A percentile compares a stretch with the other conserved stretches of the same genome.
These are phyloP conservation scores for Pneumocystis jirovecii DNA, from an alignment of 1,139 yeast species.

Conservation along the genomic window DNA sequence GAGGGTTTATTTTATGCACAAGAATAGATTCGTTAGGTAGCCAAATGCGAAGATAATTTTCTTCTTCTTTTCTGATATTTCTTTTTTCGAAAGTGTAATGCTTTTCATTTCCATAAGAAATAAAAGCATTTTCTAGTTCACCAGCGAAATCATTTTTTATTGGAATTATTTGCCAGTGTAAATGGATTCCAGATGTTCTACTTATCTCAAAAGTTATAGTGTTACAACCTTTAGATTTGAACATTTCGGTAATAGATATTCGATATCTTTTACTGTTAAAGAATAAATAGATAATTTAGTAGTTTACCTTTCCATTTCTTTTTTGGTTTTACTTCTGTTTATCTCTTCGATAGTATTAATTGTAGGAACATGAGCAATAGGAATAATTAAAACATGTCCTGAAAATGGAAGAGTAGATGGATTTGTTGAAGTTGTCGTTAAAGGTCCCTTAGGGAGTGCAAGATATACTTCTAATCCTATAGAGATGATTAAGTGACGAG, in stretches of 20 bases:
- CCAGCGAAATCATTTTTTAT: constrained; percentile 16
- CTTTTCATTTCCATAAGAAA: constrained; percentile 16
- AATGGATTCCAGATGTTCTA: constrained; percentile 23
- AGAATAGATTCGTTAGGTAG: constrained; percentile 11
- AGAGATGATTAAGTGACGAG: constrained; percentile 65
- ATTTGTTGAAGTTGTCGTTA: constrained; percentile 33
- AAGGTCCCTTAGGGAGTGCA: constrained; percentile 79
- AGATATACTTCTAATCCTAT: constrained; percentile 54
- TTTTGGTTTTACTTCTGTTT: constrained; percentile 17
- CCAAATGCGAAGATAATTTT: constrained; percentile 15
- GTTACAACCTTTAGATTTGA: constrained; percentile 15
- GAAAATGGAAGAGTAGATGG: constrained; percentile 36
- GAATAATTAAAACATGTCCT: constrained; percentile 75
- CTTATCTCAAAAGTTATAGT: constrained; percentile 23
- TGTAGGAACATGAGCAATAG: constrained; percentile 58
- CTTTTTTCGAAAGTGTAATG: constrained; percentile 8
- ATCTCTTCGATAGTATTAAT: constrained; percentile 19
- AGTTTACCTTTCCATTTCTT: constrained; percentile 25
- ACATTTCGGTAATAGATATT: constrained; percentile 15
- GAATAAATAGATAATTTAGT: background rate
- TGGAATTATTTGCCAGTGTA: constrained; percentile 25
- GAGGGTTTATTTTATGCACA: constrained; percentile 17
- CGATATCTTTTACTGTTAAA: constrained; percentile 9
- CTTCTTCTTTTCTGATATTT: constrained; percentile 3
- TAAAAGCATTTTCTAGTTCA: constrained; percentile 15